Conservation (phyloP, 306 rosid genomes). For the Pueraria montana region DNA sequence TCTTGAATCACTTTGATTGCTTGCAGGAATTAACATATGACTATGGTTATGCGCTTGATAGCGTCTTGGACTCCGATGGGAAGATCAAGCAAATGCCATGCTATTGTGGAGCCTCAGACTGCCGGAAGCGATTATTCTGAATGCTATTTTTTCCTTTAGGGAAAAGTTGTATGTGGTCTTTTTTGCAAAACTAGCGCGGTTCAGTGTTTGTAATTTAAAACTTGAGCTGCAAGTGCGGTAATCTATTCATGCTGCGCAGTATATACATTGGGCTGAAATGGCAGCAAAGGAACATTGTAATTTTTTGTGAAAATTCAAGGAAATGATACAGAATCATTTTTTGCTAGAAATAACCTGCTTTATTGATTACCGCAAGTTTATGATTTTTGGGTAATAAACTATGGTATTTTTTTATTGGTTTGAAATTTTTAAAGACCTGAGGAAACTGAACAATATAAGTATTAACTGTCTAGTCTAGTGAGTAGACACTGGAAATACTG, state of each 20-base stretch:
- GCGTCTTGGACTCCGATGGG: slow-evolving; percentile 82
- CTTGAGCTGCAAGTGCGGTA: neutral
- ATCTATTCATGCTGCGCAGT: neutral
- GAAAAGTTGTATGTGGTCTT: neutral
- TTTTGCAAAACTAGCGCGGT: neutral
- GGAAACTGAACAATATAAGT: too few species aligned
- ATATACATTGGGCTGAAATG: slow-evolving; percentile 10
- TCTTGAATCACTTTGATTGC: slow-evolving; percentile 8
- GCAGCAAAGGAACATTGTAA: neutral
- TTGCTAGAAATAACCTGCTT: neutral
- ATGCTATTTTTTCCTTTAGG: neutral
- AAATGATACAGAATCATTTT: neutral
- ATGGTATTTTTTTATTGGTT: too few species aligned
- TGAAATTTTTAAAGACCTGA: too few species aligned
- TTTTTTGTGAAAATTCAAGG: slow-evolving; percentile 48
- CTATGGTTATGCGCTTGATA: slow-evolving; percentile 92
- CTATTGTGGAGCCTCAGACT: slow-evolving; percentile 91
- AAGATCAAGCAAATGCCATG: slow-evolving; percentile 82
- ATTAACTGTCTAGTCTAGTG: too few species aligned
- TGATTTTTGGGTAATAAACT: neutral
- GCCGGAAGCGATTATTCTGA: slow-evolving; percentile 81
- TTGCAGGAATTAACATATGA: slow-evolving; percentile 92
- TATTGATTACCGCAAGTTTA: neutral
- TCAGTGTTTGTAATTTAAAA: neutral
- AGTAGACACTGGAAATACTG: too few species aligned